Base-by-base conservation (phyloP, 345 rosid species). In the Pelargonium nanum region DNA sequence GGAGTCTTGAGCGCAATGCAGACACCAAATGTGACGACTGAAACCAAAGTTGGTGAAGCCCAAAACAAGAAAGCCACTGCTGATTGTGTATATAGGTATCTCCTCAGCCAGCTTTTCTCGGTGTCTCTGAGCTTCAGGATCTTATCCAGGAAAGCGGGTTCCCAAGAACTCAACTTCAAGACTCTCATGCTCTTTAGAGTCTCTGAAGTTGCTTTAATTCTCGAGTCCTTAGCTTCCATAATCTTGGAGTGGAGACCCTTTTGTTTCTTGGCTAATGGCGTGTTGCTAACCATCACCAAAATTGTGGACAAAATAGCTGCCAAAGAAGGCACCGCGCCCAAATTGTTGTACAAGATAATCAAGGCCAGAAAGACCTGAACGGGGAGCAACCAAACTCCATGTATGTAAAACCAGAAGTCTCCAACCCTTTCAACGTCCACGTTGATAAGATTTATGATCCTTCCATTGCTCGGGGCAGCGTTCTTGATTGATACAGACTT, bases 381-480 rank as follows among this genome's bases (percentile, higher is more conserved):
- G 4, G 88, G 88, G 13, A 85, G 80, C 72, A 85, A 58, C 95
- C 95, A 87, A 26, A 87, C 63, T 50, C 81, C 79, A 56, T 87
- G 95, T 61, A 87, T 72, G 61, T 78, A 67, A 71, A 64, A 69
- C 64, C 75, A 78, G 62, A 87, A 81, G 40, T 87, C 95, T 19
- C 86, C 95, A 28, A 82, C 71, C 63, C 81, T 80, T 55, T 87
- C 91, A 0, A 77, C 82, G 58, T 87, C 95, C 13, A 80, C 84
- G 56, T 81, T 79, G 66, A 85, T 81, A 65, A 82, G 62, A 64
- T 87, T 85, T 45, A 75, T 69, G 24, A 75, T 78, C 61, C 65
- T 81, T 19, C 91, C 91, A 58, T 62, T 70, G 63, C 78, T 74
- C 1, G 72, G 57, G 57, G 80, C 70, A 0, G 68, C 62, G 62